Evolutionary conservation across 2,329 filamentous ascomycete genomes (phyloP).

Genomic region (Xylaria sp.): DNA sequence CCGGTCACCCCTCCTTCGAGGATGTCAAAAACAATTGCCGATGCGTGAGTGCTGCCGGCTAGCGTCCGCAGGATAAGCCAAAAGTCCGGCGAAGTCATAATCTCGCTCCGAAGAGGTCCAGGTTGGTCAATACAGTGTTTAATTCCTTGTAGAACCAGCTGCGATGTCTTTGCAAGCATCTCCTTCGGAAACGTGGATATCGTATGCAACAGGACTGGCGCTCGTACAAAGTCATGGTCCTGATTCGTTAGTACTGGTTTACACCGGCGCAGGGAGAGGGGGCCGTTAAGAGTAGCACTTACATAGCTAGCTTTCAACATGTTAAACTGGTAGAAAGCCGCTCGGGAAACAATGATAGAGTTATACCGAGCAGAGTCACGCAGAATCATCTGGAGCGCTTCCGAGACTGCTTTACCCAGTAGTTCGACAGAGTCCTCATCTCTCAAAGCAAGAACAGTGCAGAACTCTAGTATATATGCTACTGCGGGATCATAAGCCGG

Average conservation of each 20-base stretch:
- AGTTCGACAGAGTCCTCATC: slow-evolving; percentile 72
- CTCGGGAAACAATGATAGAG: slow-evolving; percentile 78
- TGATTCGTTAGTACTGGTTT: slow-evolving; percentile 42
- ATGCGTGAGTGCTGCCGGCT: slow-evolving; percentile 68
- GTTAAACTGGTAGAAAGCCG: slow-evolving; percentile 83
- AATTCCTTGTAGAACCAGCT: slow-evolving; percentile 77
- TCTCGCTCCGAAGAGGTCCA: slow-evolving; percentile 80
- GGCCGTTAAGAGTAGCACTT: slow-evolving; percentile 42
- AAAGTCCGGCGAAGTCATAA: slow-evolving; percentile 96
- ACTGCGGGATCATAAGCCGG: slow-evolving; percentile 81
- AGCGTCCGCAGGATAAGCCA: slow-evolving; percentile 87
- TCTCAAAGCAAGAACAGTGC: slow-evolving; percentile 77
- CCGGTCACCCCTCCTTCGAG: slow-evolving; percentile 75
- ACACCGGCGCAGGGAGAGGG: neutral
- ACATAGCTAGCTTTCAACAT: slow-evolving; percentile 85
- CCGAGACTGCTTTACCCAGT: slow-evolving; percentile 79
- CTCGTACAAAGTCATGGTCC: slow-evolving; percentile 89
- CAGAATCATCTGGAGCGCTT: slow-evolving; percentile 78
- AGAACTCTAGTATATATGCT: slow-evolving; percentile 89
- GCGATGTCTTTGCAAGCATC: slow-evolving; percentile 73
- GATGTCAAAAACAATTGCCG: slow-evolving; percentile 82
- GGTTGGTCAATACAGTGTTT: slow-evolving; percentile 78
- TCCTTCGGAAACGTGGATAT: slow-evolving; percentile 86
- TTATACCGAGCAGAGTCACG: slow-evolving; percentile 80
- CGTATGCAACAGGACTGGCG: slow-evolving; percentile 86